These are phyloP conservation scores for Bolboschoenoplectus hybrid DNA, from an alignment of 202 grass and related monocot species.

Conservation along the genomic window DNA sequence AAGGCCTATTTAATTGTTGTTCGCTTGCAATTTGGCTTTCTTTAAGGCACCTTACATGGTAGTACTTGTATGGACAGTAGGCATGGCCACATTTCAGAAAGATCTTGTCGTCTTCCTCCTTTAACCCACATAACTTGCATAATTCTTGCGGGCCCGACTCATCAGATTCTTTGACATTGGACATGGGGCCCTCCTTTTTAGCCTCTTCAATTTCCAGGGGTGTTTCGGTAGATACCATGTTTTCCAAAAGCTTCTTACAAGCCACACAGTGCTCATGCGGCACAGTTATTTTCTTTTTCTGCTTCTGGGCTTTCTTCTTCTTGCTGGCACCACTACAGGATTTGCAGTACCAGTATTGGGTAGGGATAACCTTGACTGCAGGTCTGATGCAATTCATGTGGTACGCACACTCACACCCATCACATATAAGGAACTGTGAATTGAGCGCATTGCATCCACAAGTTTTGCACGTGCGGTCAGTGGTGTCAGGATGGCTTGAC, in stretches of 20 bases:
- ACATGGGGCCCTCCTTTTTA: conserved; percentile 45
- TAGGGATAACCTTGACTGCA: conserved; percentile 52
- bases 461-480: conserved; percentile 54
- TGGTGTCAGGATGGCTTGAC: conserved; percentile 69
- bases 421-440: conserved; percentile 68
- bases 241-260: conserved; percentile 62
- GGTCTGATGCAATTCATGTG: conserved; percentile 78
- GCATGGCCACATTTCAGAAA: conserved; percentile 82
- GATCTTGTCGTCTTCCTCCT: conserved; percentile 77
- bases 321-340: conserved; percentile 46
- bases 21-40: conserved; percentile 67
- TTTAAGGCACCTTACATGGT: conserved; percentile 83
- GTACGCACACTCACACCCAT: conserved; percentile 68
- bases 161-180: conserved; percentile 51
- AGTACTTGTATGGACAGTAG: conserved; percentile 78
- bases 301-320: conserved; percentile 34
- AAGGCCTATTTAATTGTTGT: conserved; percentile 56
- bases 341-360: conserved; percentile 68
- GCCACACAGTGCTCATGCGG: conserved; percentile 64
- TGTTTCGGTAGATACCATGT: conserved; percentile 38
- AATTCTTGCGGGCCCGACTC: conserved; percentile 56
- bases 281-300: conserved; percentile 33
- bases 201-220: conserved; percentile 54
- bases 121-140: conserved; percentile 80
- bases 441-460: conserved; percentile 56